Evolutionary conservation across 2,329 filamentous ascomycete genomes (phyloP), one percentile per base, ranked within the genome.

Genomic region (Amauroascus verrucosus): DNA sequence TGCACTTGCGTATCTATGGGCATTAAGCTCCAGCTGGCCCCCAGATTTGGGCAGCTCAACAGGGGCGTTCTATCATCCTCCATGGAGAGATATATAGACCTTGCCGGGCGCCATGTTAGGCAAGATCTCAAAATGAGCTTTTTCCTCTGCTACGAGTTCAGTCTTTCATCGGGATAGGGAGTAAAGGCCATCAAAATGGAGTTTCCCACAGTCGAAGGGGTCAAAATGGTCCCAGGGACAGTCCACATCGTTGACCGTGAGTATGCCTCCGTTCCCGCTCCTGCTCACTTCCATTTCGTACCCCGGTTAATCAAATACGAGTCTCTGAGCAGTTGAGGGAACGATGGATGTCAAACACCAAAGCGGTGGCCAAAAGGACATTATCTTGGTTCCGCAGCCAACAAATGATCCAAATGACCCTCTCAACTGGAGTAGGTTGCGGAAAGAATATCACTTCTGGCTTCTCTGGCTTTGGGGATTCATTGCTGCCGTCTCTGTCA

Each of bases 371-470:
- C 46, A 56, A 18, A 56, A 53, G 20, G 57, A 59, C 47, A 57
- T 59, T 41, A 50, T 71, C 48, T 63, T 72, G 7, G 65, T 70
- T 11, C 68, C 69, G 0, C 69, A 71, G 44, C 70, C 70, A 6
- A 67, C 61, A 20, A 60, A 67, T 45, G 66, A 69, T 30, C 66
- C 68, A 1, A 60, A 68, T 46, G 70, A 73, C 56, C 67, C 65
- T 13, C 63, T 70, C 37, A 73, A 69, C 51, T 72, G 65, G 68
- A 63, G 60, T 4, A 54, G 40, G 46, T 9, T 41, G 13, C 54
- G 58, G 22, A 57, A 58, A 38, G 51, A 59, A 33, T 54, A 59
- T 51, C 53, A 57, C 44, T 57, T 57, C 28, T 59, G 57, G 57
- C 51, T 57, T 18, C 54, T 59, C 11, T 59, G 56, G 56, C 51